Percentiles rank a stretch among this genome's conserved stretches.
phyloP scores from a whole-genome alignment of 768 basidiomycete genomes.

The Tricholoma flavovirens region DNA sequence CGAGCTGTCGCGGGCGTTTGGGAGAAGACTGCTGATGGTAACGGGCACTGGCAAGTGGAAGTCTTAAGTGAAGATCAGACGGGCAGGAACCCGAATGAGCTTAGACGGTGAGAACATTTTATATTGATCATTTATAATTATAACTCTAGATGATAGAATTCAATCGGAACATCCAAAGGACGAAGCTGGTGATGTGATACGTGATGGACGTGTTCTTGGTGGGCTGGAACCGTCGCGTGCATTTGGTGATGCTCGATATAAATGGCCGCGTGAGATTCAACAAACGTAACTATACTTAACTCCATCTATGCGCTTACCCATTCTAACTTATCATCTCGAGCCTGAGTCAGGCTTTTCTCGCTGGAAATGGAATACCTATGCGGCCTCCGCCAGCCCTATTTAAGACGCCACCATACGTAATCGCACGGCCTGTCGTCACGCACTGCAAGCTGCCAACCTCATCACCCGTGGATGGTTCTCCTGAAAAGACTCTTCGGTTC shows the following conservation, averaged over 20 bases:
- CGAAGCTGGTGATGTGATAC: slow-evolving; percentile 69
- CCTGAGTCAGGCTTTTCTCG: slow-evolving; percentile 60
- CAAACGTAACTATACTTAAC: slow-evolving; percentile 45
- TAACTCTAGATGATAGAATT: slow-evolving; percentile 41
- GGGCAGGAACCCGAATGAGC: slow-evolving; percentile 82
- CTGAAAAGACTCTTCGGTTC: slow-evolving; percentile 52
- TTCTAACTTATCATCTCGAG: slow-evolving; percentile 14
- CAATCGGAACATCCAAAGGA: slow-evolving; percentile 77
- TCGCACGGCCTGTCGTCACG: slow-evolving; percentile 74
- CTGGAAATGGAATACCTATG: slow-evolving; percentile 53
- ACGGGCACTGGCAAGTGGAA: slow-evolving; percentile 84
- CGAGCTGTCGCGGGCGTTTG: slow-evolving; percentile 94
- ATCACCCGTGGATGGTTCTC: slow-evolving; percentile 20
- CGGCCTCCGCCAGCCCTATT: slow-evolving; percentile 56
- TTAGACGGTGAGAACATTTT: slow-evolving; percentile 53
- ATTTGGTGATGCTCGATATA: slow-evolving; percentile 88
- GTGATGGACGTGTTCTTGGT: slow-evolving; percentile 78
- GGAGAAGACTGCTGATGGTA: slow-evolving; percentile 59
- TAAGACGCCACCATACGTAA: slow-evolving; percentile 93
- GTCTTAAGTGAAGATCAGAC: slow-evolving; percentile 97
- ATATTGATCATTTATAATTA: background rate
- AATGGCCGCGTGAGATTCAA: slow-evolving; percentile 74
- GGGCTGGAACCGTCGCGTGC: slow-evolving; percentile 83
- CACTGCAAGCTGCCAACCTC: slow-evolving; percentile 64
- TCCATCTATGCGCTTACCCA: background rate